Percentiles rank a stretch among this genome's conserved stretches.
Conservation (phyloP, 768 basidiomycete species). For the Agaricus blazei region DNA sequence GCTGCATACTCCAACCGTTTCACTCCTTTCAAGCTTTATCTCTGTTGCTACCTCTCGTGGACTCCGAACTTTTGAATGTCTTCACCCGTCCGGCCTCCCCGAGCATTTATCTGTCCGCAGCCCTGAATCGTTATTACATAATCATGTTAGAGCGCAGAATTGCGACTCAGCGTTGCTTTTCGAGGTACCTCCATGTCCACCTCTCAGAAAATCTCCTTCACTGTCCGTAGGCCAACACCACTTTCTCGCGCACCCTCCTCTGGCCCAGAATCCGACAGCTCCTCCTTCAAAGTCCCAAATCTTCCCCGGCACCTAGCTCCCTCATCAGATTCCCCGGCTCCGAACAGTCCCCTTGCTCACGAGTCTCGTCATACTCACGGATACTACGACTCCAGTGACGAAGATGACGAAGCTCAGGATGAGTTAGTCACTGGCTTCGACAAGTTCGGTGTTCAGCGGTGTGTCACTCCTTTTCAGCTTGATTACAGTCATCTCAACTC, state of each 20-base stretch:
- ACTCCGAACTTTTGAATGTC: no score
- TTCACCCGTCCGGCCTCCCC: not conserved
- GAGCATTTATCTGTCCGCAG: no score
- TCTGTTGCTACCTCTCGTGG: no score
- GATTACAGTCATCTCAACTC: slow-evolving; percentile 61
- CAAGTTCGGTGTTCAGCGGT: slow-evolving; percentile 78
- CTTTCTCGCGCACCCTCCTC: slow-evolving; percentile 57
- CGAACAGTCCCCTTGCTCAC: slow-evolving; percentile 51
- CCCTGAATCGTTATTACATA: not conserved
- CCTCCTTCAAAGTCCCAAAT: slow-evolving; percentile 51
- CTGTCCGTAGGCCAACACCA: slow-evolving; percentile 75
- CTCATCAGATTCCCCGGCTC: slow-evolving; percentile 32
- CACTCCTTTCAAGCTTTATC: no score
- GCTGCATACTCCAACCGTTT: no score
- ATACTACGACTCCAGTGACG: slow-evolving; percentile 48
- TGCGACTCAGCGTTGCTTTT: no score
- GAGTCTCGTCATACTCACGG: slow-evolving; percentile 16
- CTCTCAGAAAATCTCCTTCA: slow-evolving; percentile 67
- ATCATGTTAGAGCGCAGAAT: no score
- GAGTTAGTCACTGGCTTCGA: slow-evolving; percentile 72
- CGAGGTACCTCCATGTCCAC: slow-evolving; percentile 6
- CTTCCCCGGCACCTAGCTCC: slow-evolving; percentile 52
- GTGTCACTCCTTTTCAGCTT: slow-evolving; percentile 38
- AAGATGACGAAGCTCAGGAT: slow-evolving; percentile 51
- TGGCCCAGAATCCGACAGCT: slow-evolving; percentile 55